Conservation (phyloP, 139 green algal species). For the Micractinium conductrix region DNA sequence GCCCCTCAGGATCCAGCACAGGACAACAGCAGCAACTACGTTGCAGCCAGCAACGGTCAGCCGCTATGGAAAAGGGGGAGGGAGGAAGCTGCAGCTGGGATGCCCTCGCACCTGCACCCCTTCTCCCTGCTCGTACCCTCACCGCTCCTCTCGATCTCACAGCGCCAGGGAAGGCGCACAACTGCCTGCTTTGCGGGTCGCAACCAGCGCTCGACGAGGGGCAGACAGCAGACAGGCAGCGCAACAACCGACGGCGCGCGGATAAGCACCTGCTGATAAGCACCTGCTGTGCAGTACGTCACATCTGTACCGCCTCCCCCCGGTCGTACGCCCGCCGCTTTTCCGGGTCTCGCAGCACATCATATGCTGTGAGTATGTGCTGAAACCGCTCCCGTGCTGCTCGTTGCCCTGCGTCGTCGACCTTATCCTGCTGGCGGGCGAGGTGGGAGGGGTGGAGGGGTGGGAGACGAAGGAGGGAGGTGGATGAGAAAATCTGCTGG, state of each 20-base stretch:
- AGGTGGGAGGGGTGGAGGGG: neutral
- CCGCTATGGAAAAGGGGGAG: too few species aligned
- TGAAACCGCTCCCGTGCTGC: slow-evolving; percentile 65
- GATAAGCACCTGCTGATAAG: neutral
- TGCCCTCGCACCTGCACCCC: too few species aligned
- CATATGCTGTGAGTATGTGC: slow-evolving; percentile 68
- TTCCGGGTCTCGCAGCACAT: slow-evolving; percentile 66
- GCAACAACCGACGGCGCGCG: too few species aligned
- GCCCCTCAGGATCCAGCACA: too few species aligned
- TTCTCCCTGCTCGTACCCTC: too few species aligned
- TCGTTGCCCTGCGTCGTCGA: slow-evolving; percentile 20
- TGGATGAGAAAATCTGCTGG: neutral
- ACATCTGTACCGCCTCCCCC: slow-evolving; percentile 14
- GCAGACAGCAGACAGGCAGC: neutral
- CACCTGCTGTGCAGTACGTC: neutral
- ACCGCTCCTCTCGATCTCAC: neutral
- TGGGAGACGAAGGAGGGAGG: neutral
- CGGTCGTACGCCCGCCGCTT: slow-evolving; percentile 68
- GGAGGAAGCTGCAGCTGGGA: too few species aligned
- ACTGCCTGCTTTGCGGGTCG: too few species aligned
- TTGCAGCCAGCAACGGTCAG: too few species aligned
- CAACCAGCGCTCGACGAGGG: too few species aligned
- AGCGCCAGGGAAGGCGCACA: too few species aligned
- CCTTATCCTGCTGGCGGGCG: slow-evolving; percentile 1
- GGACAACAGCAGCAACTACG: too few species aligned